Evolutionary conservation across 2,329 filamentous ascomycete species (phyloP), one percentile per base, ranked within the genome.

Genomic region (Epichloe brachyelytri): DNA sequence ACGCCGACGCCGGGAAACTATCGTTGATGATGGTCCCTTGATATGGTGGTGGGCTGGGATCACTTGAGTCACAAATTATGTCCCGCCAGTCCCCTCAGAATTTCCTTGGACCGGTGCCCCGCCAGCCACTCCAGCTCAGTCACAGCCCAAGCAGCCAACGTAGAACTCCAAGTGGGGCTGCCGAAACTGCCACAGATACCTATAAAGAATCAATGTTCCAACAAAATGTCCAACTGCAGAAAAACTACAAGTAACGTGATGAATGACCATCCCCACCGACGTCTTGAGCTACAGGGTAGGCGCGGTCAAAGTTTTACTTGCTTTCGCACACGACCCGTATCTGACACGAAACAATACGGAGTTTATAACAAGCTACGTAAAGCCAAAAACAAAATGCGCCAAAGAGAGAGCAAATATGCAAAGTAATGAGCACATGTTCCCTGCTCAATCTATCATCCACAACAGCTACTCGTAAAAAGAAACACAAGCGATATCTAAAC

Each of bases 21-120:
- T 51, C 12, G 51, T 40, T 49, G 48, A 26, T 37, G 46, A 37
- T 41, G 36, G 19, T 37, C n/a, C 34, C 38, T 49, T 34, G 44
- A 37, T 17, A 8, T 36, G 34, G 46, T 40, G 43, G 43, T 46
- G 36, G 10, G 26, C 43, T 52, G 34, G 46, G 40, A 36, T 44
- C 22, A 8, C 37, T 11, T 54, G 49, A 49, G 46, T 54, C 52
- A 47, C 30, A 39, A 49, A 46, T 44, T n/a, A 37, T 48, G 26
- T 50, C 30, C 39, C 34, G 37, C 37, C 22, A 19, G 19, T 22
- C 48, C 46, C 45, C 39, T 48, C 22, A 48, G 51, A 53, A 53
- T 43, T 53, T 53, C 51, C 36, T 6, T n/a, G 12, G 11, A n/a
- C 15, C 34, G 47, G 38, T 50, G 44, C 48, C 51, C 51, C 48